Base-by-base conservation (phyloP, 441 rosid species). In the Adansonia grandidieri region DNA sequence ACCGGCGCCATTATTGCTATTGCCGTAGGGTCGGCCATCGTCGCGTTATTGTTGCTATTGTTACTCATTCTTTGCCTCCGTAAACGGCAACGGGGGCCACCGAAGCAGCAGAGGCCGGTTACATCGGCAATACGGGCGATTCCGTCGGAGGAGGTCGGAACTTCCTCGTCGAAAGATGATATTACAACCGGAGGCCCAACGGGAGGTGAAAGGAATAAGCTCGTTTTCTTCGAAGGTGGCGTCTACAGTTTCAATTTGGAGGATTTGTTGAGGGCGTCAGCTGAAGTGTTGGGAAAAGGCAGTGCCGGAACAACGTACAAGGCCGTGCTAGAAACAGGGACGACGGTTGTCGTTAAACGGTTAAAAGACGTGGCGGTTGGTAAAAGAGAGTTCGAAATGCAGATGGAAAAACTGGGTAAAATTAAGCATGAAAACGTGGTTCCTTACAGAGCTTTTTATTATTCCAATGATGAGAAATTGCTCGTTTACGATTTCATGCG, bases 231-330 rank as follows among this genome's bases (percentile, higher is more conserved):
- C 10, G 90, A 92, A 58, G 95, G 98, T 20, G 97, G 97, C 53
- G 82, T 88, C 6, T 92, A 92, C 77, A 92, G 89, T 81, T 96
- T 96, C 77, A 97, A 96, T 79, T 77, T 96, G 82, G 99, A 96
- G 82, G 99, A 93, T 82, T 80, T 96, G 71, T 72, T 96, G 73
- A 86, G 99, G 74, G 99, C 99, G 10, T 96, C 99, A 0, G 99
- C 99, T 13, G 99, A 96, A 78, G 98, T 96, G 13, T 71, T 96
- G 81, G 99, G 99, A 20, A 96, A 94, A 77, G 99, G 99, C 75
- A 94, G 92, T 40, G 94, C 90, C 0, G 99, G 99, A 13, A 96
- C 99, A 0, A 91, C 98, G 40, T 96, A 96, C 84, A 95, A 93
- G 85, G 99, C 98, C 2, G 99, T 95, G 78, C 85, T 95, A 47